Evolutionary conservation across 1,139 yeast species (phyloP), one percentile per base, ranked within the genome.

Genomic region (Candida pseudocylindracea): DNA sequence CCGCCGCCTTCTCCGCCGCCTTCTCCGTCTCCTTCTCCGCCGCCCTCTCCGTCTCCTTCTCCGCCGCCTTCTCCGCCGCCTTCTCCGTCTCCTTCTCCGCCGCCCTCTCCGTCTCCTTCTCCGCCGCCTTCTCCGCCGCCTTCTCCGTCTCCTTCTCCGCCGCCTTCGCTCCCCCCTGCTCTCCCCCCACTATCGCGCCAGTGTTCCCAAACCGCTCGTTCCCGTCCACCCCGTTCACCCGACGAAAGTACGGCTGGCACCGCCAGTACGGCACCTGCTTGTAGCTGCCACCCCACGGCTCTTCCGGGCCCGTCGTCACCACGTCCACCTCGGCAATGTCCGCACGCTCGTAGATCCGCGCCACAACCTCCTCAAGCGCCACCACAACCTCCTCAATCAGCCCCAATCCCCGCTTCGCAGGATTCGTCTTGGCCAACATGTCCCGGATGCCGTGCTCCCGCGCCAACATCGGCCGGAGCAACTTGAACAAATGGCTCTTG

Each of bases 221-320:
- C 37, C 58, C 63, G 40, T 56, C 59, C 36, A 57, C 60, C 26
- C 93, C 94, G 47, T 79, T 64, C 1, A 80, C 92, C 8, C 74
- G 71, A 41, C 98, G 63, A 57, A 91, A 83, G 48, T 80, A 79
- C 2, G 98, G 98, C 52, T 88, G 98, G 40, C 93, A 72, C 42
- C 98, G 63, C 96, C 98, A 88, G 50, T 76, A 85, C 2, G 98
- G 98, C n/a, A 88, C 68, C 7, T 62, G 64, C 48, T 71, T 71
- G 49, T 88, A 88, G 12, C 61, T 43, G 1, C 92, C 93, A 33
- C 93, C 93, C 83, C 92, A 76, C 27, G 53, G 50, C 45, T 75
- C 72, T 2, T 48, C 31, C 20, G 58, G 65, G 0, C 85, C 81
- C 11, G 55, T 59, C 1, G 52, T 54, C 1, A 75, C 60, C 1